A percentile compares a stretch with the other conserved stretches of the same genome.
phyloP scores from a whole-genome alignment of 83 land plant genomes.

The Picea abies region DNA sequence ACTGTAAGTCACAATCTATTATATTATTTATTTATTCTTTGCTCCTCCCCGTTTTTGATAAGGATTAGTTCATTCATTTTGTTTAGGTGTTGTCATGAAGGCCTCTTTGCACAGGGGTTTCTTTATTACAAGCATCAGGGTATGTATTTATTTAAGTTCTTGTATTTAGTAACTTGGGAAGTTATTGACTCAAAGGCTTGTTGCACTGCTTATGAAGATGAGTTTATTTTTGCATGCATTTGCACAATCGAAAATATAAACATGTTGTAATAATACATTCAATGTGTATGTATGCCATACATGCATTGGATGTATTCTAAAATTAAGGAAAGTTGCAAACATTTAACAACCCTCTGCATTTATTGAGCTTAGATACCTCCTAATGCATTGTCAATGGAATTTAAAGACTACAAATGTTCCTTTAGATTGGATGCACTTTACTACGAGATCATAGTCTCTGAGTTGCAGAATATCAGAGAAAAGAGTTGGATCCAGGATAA shows the following conservation, averaged over 20 bases:
- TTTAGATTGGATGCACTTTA: background rate
- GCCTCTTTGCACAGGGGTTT: background rate
- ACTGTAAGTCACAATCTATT: background rate
- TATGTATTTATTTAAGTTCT: background rate
- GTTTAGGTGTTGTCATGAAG: background rate
- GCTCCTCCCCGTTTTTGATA: background rate
- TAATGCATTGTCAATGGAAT: background rate
- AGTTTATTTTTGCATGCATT: too few species aligned
- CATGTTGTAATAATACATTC: background rate
- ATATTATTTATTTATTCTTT: slow-evolving; percentile 1
- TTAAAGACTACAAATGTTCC: background rate
- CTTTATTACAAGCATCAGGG: background rate
- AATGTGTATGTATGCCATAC: background rate
- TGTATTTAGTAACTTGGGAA: background rate
- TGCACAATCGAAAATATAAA: background rate
- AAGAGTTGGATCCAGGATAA: background rate
- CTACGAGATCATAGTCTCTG: background rate
- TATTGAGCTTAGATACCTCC: background rate
- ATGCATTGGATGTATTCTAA: background rate
- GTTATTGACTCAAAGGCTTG: background rate
- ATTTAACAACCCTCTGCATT: background rate
- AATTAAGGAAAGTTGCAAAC: background rate
- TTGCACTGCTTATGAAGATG: background rate
- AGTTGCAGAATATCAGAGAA: background rate
- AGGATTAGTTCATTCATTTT: too few species aligned